Base-by-base conservation (phyloP, 23 red algal genomes). In the Agarophyton chilense region DNA sequence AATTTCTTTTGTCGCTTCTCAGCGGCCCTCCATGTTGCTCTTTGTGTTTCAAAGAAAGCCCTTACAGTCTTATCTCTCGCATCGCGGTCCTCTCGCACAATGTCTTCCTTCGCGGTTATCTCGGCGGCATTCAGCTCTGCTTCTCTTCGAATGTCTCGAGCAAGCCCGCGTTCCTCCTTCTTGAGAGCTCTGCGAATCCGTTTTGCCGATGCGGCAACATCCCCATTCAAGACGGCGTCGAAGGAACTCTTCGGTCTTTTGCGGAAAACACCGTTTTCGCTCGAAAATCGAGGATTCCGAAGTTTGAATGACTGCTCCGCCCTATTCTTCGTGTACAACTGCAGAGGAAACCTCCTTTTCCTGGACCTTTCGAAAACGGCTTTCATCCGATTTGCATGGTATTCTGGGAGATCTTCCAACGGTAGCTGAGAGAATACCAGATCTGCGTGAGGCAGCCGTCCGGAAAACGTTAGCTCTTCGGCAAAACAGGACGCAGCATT, bases 1-100 rank as follows among this genome's bases (percentile, higher is more conserved):
- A 89, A 71, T 52, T 78, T 89, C 51, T 78, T 77, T 52, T 89
- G 85, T 31, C 71, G 50, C 85, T 89, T 89, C 52, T 89, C 85
- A 35, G 85, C 85, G 2, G 51, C 67, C 52, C 67, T 60, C 85
- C 85, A 89, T 56, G 85, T 89, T 31, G 85, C 47, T 38, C 46
- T 50, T 60, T 89, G 85, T 33, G 51, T 44, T 66, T 77, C 85
- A 24, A 89, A 65, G 71, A 89, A 89, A 49, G 85, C 68, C 29
- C 63, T 39, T 19, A 72, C 71, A 38, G 67, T 71, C 41, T 77
- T 89, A 38, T 67, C 71, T 64, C 58, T 77, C 9, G 46, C 67
- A 44, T 89, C 85, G n/a, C 71, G 52, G 35, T 52, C 50, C 40
- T 89, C 85, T 18, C 85, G 41, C 4, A 10, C 41, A 44, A 72